Evolutionary conservation across 2,329 filamentous ascomycete genomes (phyloP).

Genomic region (Fusarium staphyleae): DNA sequence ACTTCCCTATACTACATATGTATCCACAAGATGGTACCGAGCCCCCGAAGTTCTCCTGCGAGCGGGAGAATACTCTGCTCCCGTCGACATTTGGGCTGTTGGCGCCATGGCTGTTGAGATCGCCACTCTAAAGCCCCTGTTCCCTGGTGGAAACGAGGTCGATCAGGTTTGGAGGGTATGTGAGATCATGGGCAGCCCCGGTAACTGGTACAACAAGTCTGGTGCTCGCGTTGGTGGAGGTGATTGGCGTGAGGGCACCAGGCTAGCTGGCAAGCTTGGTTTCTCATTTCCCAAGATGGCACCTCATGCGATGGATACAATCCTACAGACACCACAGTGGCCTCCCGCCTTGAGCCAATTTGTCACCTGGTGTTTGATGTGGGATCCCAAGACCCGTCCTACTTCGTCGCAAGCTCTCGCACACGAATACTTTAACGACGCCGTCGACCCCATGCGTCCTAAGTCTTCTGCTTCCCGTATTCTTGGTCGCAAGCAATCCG

Average conservation of each 20-base stretch:
- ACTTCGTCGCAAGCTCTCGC: slow-evolving; percentile 93
- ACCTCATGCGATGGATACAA: slow-evolving; percentile 93
- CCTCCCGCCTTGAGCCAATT: slow-evolving; percentile 86
- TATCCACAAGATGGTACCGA: slow-evolving; percentile 97
- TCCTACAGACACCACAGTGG: slow-evolving; percentile 91
- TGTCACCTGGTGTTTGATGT: slow-evolving; percentile 98
- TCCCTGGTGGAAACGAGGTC: slow-evolving; percentile 97
- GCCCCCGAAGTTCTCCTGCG: slow-evolving; percentile 93
- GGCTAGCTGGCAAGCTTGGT: slow-evolving; percentile 91
- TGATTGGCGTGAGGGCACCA: slow-evolving; percentile 95
- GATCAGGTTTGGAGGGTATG: slow-evolving; percentile 99
- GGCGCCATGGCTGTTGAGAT: slow-evolving; percentile 99
- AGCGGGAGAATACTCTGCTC: slow-evolving; percentile 95
- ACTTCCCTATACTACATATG: slow-evolving; percentile 95
- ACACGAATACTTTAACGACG: slow-evolving; percentile 94
- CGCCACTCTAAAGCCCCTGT: slow-evolving; percentile 93
- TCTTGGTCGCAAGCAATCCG: slow-evolving; percentile 88
- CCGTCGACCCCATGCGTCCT: slow-evolving; percentile 88
- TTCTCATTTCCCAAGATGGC: slow-evolving; percentile 99
- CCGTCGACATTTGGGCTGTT: slow-evolving; percentile 98
- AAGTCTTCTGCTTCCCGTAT: slow-evolving; percentile 87
- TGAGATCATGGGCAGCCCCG: slow-evolving; percentile 98
- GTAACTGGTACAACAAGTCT: slow-evolving; percentile 96
- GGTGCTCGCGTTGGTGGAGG: slow-evolving; percentile 88
- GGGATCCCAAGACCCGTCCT: slow-evolving; percentile 91